Evolutionary conservation across 2,329 filamentous ascomycete genomes (phyloP).

Genomic region (Cercospora sojina): DNA sequence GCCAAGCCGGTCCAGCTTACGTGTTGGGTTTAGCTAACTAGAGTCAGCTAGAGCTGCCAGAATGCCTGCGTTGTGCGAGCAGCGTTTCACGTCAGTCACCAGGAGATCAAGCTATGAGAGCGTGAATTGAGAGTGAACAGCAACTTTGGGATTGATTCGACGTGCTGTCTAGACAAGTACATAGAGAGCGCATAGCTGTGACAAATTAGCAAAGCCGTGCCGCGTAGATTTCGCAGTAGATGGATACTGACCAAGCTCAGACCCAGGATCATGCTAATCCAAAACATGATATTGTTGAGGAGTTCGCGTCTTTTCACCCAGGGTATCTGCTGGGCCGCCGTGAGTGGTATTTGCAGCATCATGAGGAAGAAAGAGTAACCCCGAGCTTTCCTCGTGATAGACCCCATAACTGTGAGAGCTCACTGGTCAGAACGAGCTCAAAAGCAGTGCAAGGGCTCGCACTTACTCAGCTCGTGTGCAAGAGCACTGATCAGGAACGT

Average conservation of each 20-base stretch:
- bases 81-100: not conserved
- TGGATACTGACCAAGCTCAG: constrained; percentile 36
- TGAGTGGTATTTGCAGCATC: constrained; percentile 95
- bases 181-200: constrained; percentile 60
- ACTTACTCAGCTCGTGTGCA: constrained; percentile 73
- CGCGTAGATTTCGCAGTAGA: not conserved
- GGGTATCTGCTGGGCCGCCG: constrained; percentile 80
- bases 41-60: not conserved
- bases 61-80: not conserved
- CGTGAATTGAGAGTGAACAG: not conserved
- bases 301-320: constrained; percentile 73
- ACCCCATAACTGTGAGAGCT: constrained; percentile 68
- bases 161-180: constrained; percentile 50
- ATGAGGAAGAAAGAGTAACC: constrained; percentile 93
- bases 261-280: constrained; percentile 40
- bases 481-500: constrained; percentile 89
- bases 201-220: constrained; percentile 21
- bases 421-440: not conserved
- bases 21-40: not conserved
- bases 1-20: not conserved
- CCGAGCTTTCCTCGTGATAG: constrained; percentile 93
- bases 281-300: constrained; percentile 58
- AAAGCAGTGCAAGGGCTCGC: not conserved
- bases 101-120: not conserved
- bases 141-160: not conserved